Conservation (phyloP, 2,329 filamentous ascomycete species). For the Ophioceras dolichostomum region DNA sequence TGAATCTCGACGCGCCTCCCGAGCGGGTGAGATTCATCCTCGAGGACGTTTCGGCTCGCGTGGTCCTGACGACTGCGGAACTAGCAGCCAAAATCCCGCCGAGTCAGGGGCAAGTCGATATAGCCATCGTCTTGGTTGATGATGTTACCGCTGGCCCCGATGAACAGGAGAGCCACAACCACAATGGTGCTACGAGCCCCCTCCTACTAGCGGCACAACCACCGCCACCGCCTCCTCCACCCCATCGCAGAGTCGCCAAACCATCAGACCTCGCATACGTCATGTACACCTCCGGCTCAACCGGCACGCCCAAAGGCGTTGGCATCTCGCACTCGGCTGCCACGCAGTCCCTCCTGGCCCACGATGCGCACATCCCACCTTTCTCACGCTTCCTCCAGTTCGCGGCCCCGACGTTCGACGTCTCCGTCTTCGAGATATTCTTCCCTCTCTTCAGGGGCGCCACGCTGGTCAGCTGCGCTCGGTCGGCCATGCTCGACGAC, state of each 20-base stretch:
- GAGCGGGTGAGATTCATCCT: conserved; percentile 74
- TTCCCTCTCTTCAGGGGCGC: conserved; percentile 66
- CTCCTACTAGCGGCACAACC: not conserved
- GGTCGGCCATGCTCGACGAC: conserved; percentile 61
- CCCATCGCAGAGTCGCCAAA: conserved; percentile 3
- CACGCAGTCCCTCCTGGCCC: conserved; percentile 71
- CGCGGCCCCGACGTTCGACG: conserved; percentile 85
- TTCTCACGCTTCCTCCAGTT: conserved; percentile 84
- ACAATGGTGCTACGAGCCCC: too few species aligned
- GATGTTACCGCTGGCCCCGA: not conserved
- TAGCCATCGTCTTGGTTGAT: not conserved
- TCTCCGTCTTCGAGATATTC: conserved; percentile 91
- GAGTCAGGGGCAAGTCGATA: too few species aligned
- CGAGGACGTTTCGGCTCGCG: conserved; percentile 56
- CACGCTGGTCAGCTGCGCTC: conserved; percentile 61
- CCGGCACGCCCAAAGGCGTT: conserved; percentile 81
- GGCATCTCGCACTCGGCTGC: conserved; percentile 67
- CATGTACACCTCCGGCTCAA: conserved; percentile 89
- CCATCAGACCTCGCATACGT: conserved; percentile 59
- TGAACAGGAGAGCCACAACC: not conserved
- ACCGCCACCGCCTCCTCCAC: not conserved
- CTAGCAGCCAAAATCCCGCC: conserved; percentile 27
- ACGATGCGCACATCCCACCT: conserved; percentile 61
- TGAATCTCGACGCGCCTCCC: conserved; percentile 64
- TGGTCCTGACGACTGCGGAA: conserved; percentile 52